These are phyloP conservation scores for Astrothelium macrocarpum DNA, from an alignment of 495 filamentous ascomycete genomes.

Conservation along the genomic window DNA sequence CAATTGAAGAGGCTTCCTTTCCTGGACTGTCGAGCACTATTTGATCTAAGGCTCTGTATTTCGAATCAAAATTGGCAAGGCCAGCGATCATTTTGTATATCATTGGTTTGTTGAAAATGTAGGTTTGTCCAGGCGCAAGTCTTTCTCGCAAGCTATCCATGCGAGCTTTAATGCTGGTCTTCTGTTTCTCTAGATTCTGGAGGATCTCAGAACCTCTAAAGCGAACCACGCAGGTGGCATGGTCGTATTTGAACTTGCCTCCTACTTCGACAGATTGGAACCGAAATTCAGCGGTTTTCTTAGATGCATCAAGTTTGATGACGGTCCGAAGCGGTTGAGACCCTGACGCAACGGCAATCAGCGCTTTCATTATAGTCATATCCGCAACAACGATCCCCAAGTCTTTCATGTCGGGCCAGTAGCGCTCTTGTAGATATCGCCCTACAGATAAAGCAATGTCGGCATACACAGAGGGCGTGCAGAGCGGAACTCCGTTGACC, in stretches of 20 bases:
- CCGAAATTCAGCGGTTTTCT: slow-evolving; percentile 5
- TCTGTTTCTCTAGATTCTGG: slow-evolving; percentile 29
- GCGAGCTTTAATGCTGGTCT: slow-evolving; percentile 34
- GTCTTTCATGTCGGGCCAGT: slow-evolving; percentile 24
- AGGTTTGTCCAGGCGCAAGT: slow-evolving; percentile 4
- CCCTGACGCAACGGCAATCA: slow-evolving; percentile 6
- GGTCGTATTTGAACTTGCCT: slow-evolving; percentile 31
- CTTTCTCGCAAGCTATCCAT: slow-evolving; percentile 11
- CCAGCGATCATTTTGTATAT: slow-evolving; percentile 18
- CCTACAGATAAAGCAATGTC: slow-evolving; percentile 19
- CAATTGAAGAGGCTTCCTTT: slow-evolving; percentile 25
- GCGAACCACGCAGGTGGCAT: slow-evolving; percentile 31
- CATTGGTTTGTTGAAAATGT: slow-evolving; percentile 10
- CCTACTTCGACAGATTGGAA: slow-evolving; percentile 30
- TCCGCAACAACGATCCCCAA: slow-evolving; percentile 26
- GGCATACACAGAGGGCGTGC: slow-evolving; percentile 17
- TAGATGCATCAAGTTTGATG: slow-evolving; percentile 5
- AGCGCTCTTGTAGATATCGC: slow-evolving; percentile 19
- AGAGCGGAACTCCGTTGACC: slow-evolving; percentile 17
- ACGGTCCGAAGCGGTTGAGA: not conserved
- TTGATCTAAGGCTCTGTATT: slow-evolving; percentile 17
- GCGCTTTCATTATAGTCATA: slow-evolving; percentile 11
- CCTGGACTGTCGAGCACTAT: slow-evolving; percentile 12
- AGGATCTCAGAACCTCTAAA: slow-evolving; percentile 29
- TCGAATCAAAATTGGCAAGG: slow-evolving; percentile 12